Percentiles rank a stretch among this genome's conserved stretches.
Conservation (phyloP, 2,329 filamentous ascomycete genomes). For the Penicillium sp. region DNA sequence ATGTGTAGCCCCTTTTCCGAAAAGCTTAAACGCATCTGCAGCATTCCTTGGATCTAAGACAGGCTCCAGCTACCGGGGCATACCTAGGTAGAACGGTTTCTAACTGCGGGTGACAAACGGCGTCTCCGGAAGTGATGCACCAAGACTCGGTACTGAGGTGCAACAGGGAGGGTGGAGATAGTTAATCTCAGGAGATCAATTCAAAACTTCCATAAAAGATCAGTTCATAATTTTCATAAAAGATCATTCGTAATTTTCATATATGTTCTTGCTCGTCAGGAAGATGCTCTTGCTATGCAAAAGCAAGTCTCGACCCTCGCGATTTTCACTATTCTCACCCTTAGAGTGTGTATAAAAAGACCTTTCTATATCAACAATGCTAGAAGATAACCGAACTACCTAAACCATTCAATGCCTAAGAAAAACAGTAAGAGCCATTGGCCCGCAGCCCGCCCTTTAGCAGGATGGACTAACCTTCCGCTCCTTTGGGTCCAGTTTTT, state of each 20-base stretch:
- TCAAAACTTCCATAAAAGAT: too few species aligned
- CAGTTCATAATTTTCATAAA: background rate
- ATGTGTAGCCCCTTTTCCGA: too few species aligned
- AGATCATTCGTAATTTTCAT: background rate
- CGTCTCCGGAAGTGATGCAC: background rate
- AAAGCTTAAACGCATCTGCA: background rate
- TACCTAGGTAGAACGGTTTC: background rate
- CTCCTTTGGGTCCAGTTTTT: constrained; percentile 3
- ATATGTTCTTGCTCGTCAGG: background rate
- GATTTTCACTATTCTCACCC: background rate
- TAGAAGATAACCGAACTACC: background rate
- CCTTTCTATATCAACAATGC: background rate
- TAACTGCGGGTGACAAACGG: background rate
- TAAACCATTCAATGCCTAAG: background rate
- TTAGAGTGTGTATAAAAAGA: background rate
- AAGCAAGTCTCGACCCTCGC: too few species aligned
- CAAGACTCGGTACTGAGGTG: background rate
- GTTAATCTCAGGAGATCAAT: background rate
- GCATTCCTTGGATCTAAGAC: constrained; percentile 5
- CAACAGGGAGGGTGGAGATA: background rate
- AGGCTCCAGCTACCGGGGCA: background rate
- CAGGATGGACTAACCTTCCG: background rate
- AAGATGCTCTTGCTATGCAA: background rate
- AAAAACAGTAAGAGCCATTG: background rate
- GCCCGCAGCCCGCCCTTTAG: background rate